These are phyloP conservation scores for Chaetomium strumarium DNA, from an alignment of 2,329 filamentous ascomycete genomes.

Conservation along the genomic window DNA sequence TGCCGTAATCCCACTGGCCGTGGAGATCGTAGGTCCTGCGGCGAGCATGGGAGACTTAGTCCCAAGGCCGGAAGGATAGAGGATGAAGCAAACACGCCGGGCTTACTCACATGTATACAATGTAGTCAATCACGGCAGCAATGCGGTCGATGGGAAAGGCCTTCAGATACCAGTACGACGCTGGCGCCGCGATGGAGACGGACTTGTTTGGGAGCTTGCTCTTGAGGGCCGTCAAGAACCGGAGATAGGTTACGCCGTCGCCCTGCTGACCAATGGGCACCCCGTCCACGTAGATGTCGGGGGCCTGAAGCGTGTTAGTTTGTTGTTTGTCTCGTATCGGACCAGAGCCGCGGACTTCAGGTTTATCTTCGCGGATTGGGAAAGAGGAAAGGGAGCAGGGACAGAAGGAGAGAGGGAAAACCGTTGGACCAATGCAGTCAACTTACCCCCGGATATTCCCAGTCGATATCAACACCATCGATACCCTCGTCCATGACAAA, in stretches of 20 bases:
- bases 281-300: conserved; percentile 30
- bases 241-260: conserved; percentile 30
- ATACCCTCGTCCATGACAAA: conserved; percentile 37
- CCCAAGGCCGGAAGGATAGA: too few relatives aligned
- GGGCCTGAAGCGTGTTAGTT: conserved; percentile 4
- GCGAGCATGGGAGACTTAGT: too few relatives aligned
- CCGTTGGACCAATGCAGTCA: not conserved
- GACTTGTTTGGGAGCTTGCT: conserved; percentile 9
- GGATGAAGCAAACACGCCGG: too few relatives aligned
- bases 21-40: not conserved
- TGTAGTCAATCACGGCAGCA: not conserved
- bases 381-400: not conserved
- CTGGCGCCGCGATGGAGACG: conserved; percentile 18
- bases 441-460: conserved; percentile 34
- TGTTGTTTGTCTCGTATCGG: too few relatives aligned
- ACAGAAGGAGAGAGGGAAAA: not conserved
- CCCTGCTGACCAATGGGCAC: conserved; percentile 21
- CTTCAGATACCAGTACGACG: not conserved
- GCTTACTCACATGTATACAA: not conserved
- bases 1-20: not conserved
- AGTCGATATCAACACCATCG: conserved; percentile 31
- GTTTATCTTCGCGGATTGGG: not conserved
- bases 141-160: not conserved
- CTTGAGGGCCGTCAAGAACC: conserved; percentile 25
- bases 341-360: not conserved